phyloP scores from a whole-genome alignment of 129 eudicot genomes.

The Chrysanthemum seticuspe region DNA sequence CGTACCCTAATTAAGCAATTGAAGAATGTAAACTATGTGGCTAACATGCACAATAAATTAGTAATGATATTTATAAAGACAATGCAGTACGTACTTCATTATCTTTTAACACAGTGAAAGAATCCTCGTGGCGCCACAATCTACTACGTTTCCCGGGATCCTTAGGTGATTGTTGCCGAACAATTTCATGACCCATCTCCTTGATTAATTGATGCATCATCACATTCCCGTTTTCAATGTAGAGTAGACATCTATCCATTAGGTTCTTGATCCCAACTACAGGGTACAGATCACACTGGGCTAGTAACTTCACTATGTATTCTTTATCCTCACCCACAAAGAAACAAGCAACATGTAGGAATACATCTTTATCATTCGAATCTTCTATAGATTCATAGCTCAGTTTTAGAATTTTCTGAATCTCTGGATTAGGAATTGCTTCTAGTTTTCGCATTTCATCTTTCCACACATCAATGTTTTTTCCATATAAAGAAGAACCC shows the following conservation, averaged over 20 bases:
- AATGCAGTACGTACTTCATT: constrained; percentile 7
- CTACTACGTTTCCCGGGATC: constrained; percentile 23
- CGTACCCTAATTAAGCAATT: constrained; percentile 18
- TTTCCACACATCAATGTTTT: constrained; percentile 21
- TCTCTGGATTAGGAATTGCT: constrained; percentile 11
- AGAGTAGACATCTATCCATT: constrained; percentile 14
- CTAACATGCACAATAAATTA: not conserved
- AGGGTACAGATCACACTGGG: constrained; percentile 2
- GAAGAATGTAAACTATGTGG: not conserved
- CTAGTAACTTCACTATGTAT: constrained; percentile 10
- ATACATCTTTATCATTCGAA: constrained; percentile 8
- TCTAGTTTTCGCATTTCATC: constrained; percentile 19
- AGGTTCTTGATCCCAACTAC: constrained; percentile 19
- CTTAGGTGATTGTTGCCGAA: constrained; percentile 26
- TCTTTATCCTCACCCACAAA: constrained; percentile 28
- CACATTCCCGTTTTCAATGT: not conserved
- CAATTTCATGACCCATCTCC: constrained; percentile 33
- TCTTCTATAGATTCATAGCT: constrained; percentile 27
- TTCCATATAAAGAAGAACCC: constrained; percentile 15
- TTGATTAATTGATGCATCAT: constrained; percentile 25
- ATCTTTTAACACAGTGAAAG: constrained; percentile 13
- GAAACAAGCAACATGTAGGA: constrained; percentile 29
- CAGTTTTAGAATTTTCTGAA: constrained; percentile 10
- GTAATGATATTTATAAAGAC: too few species aligned
- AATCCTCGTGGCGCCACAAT: constrained; percentile 30